These are phyloP conservation scores for Phytophthora pseudosyringae DNA, from an alignment of 352 stramenopile species.

Conservation along the genomic window DNA sequence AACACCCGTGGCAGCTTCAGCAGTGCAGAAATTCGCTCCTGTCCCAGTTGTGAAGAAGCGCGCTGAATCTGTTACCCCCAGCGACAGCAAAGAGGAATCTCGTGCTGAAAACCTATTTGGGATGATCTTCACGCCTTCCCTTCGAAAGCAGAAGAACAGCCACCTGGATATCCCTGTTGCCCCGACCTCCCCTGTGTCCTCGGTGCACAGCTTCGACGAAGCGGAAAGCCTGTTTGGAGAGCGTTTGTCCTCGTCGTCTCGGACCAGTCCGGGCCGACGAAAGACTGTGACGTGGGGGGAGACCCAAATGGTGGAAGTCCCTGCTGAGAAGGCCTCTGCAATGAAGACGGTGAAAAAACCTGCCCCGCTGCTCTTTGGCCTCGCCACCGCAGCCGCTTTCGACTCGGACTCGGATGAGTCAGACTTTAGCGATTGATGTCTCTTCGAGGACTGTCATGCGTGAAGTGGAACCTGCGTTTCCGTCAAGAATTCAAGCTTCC, in stretches of 20 bases:
- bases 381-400: conserved; percentile 54
- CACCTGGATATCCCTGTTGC: not conserved
- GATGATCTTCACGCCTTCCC: conserved; percentile 13
- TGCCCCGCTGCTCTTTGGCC: conserved; percentile 62
- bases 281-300: conserved; percentile 44
- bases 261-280: conserved; percentile 7
- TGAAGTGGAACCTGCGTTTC: conserved; percentile 5
- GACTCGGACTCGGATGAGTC: conserved; percentile 68
- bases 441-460: conserved; percentile 9
- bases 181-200: conserved; percentile 17
- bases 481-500: conserved; percentile 2
- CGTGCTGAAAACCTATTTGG: conserved; percentile 31
- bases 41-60: conserved; percentile 2
- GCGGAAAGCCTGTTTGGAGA: conserved; percentile 67
- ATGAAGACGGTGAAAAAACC: conserved; percentile 24
- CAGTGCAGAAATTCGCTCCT: not conserved
- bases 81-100: conserved; percentile 24
- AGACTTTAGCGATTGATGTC: conserved; percentile 52
- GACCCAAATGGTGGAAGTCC: conserved; percentile 18
- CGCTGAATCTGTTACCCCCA: conserved; percentile 11
- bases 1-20: not conserved
- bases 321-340: not conserved
- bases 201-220: conserved; percentile 41
- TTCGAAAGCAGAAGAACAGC: not conserved
- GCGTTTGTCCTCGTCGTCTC: conserved; percentile 24